These are phyloP conservation scores for Alternaria ethzedia DNA, from an alignment of 2,329 filamentous ascomycete species.

Conservation along the genomic window DNA sequence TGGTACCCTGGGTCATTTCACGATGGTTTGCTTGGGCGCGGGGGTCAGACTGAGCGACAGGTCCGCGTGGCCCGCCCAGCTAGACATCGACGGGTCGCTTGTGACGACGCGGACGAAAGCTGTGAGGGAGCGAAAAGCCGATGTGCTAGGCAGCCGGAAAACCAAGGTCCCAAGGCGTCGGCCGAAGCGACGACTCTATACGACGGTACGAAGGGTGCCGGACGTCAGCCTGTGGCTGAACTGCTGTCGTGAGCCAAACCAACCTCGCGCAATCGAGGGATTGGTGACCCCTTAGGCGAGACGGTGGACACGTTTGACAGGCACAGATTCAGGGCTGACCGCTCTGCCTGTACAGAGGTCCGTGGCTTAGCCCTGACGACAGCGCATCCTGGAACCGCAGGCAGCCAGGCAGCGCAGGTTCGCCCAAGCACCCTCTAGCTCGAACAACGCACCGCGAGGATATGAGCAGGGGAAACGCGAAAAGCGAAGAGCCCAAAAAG, in stretches of 20 bases:
- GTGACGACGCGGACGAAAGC: conserved; percentile 14
- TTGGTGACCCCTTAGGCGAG: conserved; percentile 16
- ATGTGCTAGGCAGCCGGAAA: conserved; percentile 4
- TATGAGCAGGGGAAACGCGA: conserved; percentile 6
- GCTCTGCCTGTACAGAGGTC: conserved; percentile 23
- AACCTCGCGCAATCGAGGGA: conserved; percentile 3
- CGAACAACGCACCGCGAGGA: conserved; percentile 7
- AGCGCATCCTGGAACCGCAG: conserved; percentile 26
- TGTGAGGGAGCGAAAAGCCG: conserved; percentile 19
- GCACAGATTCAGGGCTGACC: conserved; percentile 37
- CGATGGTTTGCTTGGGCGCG: conserved; percentile 9
- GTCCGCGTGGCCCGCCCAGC: conserved; percentile 1
- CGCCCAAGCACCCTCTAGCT: conserved; percentile 15
- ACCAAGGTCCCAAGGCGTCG: conserved; percentile 18
- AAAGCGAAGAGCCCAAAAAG: not conserved
- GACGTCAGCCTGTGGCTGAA: conserved; percentile 2
- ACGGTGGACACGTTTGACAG: conserved; percentile 26
- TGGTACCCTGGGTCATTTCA: conserved; percentile 11
- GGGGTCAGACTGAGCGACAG: conserved; percentile 1
- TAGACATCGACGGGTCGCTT: not conserved
- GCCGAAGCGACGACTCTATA: conserved; percentile 22
- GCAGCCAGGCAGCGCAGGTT: conserved; percentile 24
- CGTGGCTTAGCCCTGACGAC: conserved; percentile 35
- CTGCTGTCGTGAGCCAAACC: conserved; percentile 7
- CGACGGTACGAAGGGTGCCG: not conserved